Evolutionary conservation across 176 grass and related monocot genomes (phyloP), one percentile per base, ranked within the genome.

Genomic region (Themeda triandra): DNA sequence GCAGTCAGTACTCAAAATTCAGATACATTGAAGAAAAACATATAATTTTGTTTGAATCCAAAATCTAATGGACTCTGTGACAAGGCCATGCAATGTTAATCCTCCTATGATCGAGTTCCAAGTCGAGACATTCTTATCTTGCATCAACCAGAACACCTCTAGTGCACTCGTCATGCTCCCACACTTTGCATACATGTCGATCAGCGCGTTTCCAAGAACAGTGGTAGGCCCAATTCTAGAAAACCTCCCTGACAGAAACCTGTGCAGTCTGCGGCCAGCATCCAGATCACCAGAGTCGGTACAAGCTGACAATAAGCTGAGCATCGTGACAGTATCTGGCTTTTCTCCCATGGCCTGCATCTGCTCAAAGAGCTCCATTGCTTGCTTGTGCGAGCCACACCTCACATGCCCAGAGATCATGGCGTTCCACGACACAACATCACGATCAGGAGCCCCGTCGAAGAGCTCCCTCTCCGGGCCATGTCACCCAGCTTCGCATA

Each of bases 171-270:
- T 82, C 87, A 95, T 90, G 56, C 76, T 90, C 27, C 95, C 92
- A 27, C 92, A 95, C 76, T 98, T 95, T 39, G 95, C 84, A 77
- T 95, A 95, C 92, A 98, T 92, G 76, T 93, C 87, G 3, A 98
- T 88, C 65, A 98, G 65, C 0, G 95, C 92, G 76, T 98, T 98
- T 21, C 87, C 83, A 0, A 93, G 82, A 80, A 91, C 71, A 10
- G 84, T 51, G 23, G 82, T 63, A n/a, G 91, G 72, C 9, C 85
- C 87, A n/a, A 60, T 78, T 88, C 53, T 84, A 2, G 72, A 70
- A 63, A 71, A 92, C 78, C 73, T 89, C 41, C 85, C 80, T 24
- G 79, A 86, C 45, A 95, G 76, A 31, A 44, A 84, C 69, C 49
- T 73, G 82, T 98, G 92, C 48, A 93, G 83, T 64, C 76, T 95